Percentiles rank a stretch among this genome's conserved stretches.
Conservation (phyloP, 2,329 filamentous ascomycete genomes). For the Xylaria sp. region DNA sequence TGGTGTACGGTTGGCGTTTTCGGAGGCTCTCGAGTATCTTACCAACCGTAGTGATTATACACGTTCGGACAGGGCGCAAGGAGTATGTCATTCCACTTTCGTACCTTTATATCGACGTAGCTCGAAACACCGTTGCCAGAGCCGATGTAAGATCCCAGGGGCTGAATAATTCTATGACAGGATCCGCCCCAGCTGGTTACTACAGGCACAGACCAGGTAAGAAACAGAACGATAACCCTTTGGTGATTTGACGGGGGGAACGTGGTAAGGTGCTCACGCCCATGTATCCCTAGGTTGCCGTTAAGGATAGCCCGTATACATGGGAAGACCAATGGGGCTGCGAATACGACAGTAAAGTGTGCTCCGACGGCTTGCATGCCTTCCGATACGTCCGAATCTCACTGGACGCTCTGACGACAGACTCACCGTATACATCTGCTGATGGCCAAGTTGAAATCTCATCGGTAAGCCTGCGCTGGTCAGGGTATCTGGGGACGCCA, state of each 20-base stretch:
- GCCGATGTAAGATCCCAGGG: background rate
- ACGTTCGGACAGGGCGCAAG: conserved; percentile 57
- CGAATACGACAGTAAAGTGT: conserved; percentile 56
- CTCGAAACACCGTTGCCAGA: background rate
- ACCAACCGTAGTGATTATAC: conserved; percentile 60
- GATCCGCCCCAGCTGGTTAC: conserved; percentile 53
- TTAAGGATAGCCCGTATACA: conserved; percentile 54
- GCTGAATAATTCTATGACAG: conserved; percentile 25
- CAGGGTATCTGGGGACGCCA: conserved; percentile 59
- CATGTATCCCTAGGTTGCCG: conserved; percentile 55
- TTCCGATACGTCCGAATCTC: conserved; percentile 64
- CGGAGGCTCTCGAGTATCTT: conserved; percentile 60
- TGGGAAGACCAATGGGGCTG: conserved; percentile 61
- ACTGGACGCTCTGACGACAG: conserved; percentile 56
- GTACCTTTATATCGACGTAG: background rate
- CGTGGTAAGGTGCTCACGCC: background rate
- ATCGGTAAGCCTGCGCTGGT: conserved; percentile 56
- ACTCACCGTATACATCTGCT: conserved; percentile 58
- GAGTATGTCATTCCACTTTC: conserved; percentile 31
- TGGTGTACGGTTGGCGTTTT: conserved; percentile 60
- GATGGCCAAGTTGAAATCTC: conserved; percentile 58
- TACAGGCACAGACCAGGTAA: conserved; percentile 60
- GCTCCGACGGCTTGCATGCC: conserved; percentile 63
- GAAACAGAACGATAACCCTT: conserved; percentile 3
- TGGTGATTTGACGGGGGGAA: background rate